A percentile compares a stretch with the other conserved stretches of the same genome.
Conservation (phyloP, 768 basidiomycete genomes). For the Boletus subparvulus region DNA sequence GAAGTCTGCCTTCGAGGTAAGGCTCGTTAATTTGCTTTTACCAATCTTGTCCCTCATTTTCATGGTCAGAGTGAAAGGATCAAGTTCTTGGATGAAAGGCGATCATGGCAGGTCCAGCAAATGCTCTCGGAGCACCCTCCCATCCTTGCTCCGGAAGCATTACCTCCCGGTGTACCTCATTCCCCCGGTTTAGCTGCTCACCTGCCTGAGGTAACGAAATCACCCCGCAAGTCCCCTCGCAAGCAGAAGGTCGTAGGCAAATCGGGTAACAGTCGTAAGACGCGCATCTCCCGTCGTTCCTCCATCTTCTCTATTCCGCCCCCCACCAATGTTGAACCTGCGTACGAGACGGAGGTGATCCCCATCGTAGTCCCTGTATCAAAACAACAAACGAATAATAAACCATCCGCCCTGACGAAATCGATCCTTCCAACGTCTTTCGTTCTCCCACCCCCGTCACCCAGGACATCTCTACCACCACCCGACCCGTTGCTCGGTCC, state of each 20-base stretch:
- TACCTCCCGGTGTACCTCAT: constrained; percentile 16
- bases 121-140: constrained; percentile 60
- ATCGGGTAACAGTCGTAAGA: constrained; percentile 44
- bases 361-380: constrained; percentile 29
- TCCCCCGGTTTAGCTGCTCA: constrained; percentile 24
- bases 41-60: constrained; percentile 1
- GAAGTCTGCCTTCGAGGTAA: constrained; percentile 64
- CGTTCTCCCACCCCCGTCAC: constrained; percentile 76
- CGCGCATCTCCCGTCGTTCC: constrained; percentile 47
- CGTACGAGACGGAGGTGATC: constrained; percentile 56
- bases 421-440: constrained; percentile 69
- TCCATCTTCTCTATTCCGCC: constrained; percentile 38
- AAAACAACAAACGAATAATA: constrained; percentile 24
- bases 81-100: constrained; percentile 64
- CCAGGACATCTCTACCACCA: constrained; percentile 56
- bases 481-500: constrained; percentile 39
- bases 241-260: constrained; percentile 49
- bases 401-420: constrained; percentile 31
- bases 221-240: constrained; percentile 45
- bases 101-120: constrained; percentile 66
- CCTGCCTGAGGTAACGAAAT: constrained; percentile 37
- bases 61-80: constrained; percentile 55
- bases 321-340: constrained; percentile 38
- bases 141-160: constrained; percentile 28
- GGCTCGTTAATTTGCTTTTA: not conserved